Evolutionary conservation across 2,329 filamentous ascomycete genomes (phyloP), one percentile per base, ranked within the genome.

Genomic region (Xylariaceae sp.): DNA sequence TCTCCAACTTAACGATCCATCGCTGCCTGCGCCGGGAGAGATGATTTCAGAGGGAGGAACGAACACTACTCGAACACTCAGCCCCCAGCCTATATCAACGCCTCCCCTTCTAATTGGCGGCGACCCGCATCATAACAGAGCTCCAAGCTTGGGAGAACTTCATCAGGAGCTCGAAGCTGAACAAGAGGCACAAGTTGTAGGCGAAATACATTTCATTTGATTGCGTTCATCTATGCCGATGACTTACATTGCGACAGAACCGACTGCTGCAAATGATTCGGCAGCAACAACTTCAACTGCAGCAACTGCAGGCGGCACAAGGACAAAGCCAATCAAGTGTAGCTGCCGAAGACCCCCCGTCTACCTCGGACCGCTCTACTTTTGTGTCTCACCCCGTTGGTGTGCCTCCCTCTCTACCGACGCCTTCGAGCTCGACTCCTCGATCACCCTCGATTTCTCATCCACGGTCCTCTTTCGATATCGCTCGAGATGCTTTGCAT

Each of bases 111-210:
- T 73, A 48, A 69, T 67, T 26, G 61, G 64, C 33, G 68, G 73
- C 27, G 83, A 85, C 61, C 81, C 84, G 13, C 80, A 84, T 61
- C 87, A 89, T 65, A 81, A 84, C 60, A 79, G 88, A 42, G 75
- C 86, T 0, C 87, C 87, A 2, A 91, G 88, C 67, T 71, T 92
- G 57, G 88, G 88, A 15, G 88, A 91, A 70, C 81, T 92, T 35
- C 88, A 92, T 62, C 88, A 92, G 67, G 87, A 91, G 71, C 77
- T 92, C 1, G 88, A 92, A 70, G 87, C 85, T 47, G 88, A 92
- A 72, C 88, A 91, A 68, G 88, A 92, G 67, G 86, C 84, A 20
- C 88, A 91, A 72, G 88, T 92, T 59, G 85, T 87, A 75, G 32
- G n/a, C 8, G 7, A 15, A 8, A 35, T 35, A 35, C 10, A 6